Evolutionary conservation across 2,329 filamentous ascomycete genomes (phyloP).

Genomic region (Epichloe aotearoae): DNA sequence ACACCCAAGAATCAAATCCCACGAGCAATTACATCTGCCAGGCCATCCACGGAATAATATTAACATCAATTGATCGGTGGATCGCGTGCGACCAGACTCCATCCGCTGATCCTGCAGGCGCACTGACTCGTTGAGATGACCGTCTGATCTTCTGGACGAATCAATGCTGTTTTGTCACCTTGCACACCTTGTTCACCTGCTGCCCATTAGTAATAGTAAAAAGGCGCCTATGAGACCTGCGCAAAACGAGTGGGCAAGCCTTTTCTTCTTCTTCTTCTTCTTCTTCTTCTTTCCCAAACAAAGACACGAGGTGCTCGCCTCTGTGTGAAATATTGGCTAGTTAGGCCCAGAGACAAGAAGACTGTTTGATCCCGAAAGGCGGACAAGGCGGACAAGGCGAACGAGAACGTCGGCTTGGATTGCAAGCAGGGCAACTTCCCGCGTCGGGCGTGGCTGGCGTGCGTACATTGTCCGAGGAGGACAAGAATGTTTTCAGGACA

Average conservation of each 20-base stretch:
- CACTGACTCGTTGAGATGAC: conserved; percentile 1
- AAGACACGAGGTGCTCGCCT: no score
- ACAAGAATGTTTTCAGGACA: no score
- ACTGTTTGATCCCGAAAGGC: background rate
- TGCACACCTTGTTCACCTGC: no score
- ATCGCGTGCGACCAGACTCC: background rate
- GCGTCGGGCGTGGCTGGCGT: conserved; percentile 1
- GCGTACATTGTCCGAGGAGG: background rate
- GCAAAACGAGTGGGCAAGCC: no score
- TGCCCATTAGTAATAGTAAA: no score
- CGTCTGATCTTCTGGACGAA: background rate
- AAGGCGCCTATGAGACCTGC: no score
- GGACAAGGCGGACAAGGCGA: background rate
- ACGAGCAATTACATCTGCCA: background rate
- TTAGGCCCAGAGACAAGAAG: background rate
- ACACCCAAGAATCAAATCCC: no score
- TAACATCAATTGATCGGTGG: background rate
- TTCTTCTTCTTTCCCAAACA: no score
- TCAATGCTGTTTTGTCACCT: no score
- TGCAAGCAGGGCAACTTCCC: background rate
- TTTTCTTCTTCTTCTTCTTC: no score
- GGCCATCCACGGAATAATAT: background rate
- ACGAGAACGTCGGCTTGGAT: conserved; percentile 1
- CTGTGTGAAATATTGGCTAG: no score
- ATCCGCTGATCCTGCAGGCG: background rate